Evolutionary conservation across 108 stramenopile genomes (phyloP).

Genomic region (Stephanodiscus triporus): DNA sequence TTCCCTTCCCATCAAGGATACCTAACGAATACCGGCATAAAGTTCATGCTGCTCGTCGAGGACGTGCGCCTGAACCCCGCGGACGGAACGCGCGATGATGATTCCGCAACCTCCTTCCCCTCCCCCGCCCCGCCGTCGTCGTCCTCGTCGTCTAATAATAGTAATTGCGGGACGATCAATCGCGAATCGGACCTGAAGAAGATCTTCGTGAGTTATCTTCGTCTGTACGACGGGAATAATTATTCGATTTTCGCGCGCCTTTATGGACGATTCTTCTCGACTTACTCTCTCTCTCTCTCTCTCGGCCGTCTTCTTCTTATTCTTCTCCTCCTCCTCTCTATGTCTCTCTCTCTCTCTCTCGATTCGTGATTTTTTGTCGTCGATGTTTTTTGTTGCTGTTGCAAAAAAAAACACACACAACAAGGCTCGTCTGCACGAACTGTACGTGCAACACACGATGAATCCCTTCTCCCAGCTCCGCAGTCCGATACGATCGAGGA

Average conservation of each 20-base stretch:
- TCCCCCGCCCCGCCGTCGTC: not conserved
- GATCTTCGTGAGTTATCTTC: constrained; percentile 39
- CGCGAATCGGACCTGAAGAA: constrained; percentile 40
- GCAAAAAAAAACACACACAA: too few species aligned
- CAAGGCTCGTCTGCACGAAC: constrained; percentile 40
- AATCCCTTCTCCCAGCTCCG: constrained; percentile 51
- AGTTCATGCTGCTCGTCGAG: constrained; percentile 46
- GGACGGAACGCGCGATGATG: too few species aligned
- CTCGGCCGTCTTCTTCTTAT: too few species aligned
- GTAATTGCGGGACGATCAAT: not conserved
- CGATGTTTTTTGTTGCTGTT: not conserved
- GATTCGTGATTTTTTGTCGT: not conserved
- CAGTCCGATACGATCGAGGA: constrained; percentile 32
- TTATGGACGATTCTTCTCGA: too few species aligned
- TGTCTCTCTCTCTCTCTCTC: not conserved
- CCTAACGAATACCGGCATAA: constrained; percentile 52
- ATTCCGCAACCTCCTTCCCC: too few species aligned
- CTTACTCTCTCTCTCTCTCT: not conserved
- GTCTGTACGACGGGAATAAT: too few species aligned
- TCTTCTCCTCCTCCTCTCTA: not conserved
- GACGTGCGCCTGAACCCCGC: constrained; percentile 26
- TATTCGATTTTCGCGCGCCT: too few species aligned
- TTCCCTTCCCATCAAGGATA: constrained; percentile 15
- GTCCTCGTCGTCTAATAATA: too few species aligned
- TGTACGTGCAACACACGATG: constrained; percentile 50